These are phyloP conservation scores for Ceratobasidium sp. DNA, from an alignment of 1,284 basidiomycete species.

Conservation along the genomic window DNA sequence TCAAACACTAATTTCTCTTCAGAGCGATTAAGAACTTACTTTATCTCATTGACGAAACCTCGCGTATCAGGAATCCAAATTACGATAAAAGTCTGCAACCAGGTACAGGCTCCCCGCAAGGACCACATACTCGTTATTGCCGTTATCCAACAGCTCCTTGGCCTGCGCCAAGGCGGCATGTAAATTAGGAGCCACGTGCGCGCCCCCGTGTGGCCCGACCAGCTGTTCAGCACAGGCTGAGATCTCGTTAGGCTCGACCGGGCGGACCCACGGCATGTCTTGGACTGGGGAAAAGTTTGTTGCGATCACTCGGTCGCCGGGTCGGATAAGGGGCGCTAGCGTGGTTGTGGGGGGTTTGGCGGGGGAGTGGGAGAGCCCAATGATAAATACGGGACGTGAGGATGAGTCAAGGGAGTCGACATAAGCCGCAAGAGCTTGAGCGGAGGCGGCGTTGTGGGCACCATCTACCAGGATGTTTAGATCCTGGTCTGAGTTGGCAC, in stretches of 20 bases:
- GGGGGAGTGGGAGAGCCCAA: conserved; percentile 82
- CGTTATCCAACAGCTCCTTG: conserved; percentile 46
- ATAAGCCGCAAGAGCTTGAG: conserved; percentile 75
- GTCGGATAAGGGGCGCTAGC: conserved; percentile 68
- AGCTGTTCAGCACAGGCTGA: conserved; percentile 47
- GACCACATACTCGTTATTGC: conserved; percentile 64
- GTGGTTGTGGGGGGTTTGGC: conserved; percentile 80
- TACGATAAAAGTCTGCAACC: conserved; percentile 86
- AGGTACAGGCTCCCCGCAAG: conserved; percentile 92
- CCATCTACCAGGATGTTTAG: conserved; percentile 81
- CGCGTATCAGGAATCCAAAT: too few relatives aligned
- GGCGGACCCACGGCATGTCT: conserved; percentile 91
- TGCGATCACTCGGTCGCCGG: conserved; percentile 61
- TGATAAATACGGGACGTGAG: conserved; percentile 65
- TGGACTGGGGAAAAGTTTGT: conserved; percentile 74
- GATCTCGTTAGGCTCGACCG: conserved; percentile 61
- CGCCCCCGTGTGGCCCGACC: conserved; percentile 48
- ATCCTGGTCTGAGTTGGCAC: conserved; percentile 50
- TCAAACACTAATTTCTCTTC: too few relatives aligned
- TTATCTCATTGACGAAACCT: too few relatives aligned
- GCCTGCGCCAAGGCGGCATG: conserved; percentile 44
- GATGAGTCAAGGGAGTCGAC: conserved; percentile 62
- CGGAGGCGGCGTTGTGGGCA: conserved; percentile 93
- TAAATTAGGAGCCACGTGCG: conserved; percentile 42
- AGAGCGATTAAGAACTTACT: too few relatives aligned